Evolutionary conservation across 2,329 filamentous ascomycete species (phyloP).

Genomic region (Fusarium cyanostomum): DNA sequence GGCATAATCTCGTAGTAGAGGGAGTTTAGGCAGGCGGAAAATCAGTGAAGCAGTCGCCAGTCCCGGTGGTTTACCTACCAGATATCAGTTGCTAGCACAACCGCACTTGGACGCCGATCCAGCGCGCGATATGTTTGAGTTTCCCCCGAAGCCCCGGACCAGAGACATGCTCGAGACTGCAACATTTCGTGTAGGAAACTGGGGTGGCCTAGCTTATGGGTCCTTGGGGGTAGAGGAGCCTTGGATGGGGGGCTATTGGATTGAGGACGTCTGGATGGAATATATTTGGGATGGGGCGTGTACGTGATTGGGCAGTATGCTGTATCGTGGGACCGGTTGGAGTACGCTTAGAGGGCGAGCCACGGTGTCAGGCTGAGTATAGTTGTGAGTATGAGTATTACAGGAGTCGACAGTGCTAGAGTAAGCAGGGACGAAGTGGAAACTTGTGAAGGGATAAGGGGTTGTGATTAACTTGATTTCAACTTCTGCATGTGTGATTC

Average conservation of each 20-base stretch:
- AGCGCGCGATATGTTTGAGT: neutral
- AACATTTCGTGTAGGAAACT: slow-evolving; percentile 1
- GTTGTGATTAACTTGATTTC: no score
- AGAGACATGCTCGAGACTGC: neutral
- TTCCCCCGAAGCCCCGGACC: neutral
- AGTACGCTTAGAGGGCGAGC: neutral
- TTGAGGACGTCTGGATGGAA: no score
- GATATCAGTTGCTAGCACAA: neutral
- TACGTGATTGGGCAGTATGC: neutral
- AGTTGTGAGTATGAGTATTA: neutral
- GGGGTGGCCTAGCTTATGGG: no score
- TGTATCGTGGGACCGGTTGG: neutral
- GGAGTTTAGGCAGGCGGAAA: neutral
- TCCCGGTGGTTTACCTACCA: neutral
- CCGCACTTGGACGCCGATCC: neutral
- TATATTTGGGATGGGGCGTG: no score
- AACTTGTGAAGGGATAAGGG: no score
- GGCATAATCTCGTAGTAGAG: neutral
- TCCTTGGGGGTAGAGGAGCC: no score
- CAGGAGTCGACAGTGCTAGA: no score
- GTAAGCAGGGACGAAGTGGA: neutral
- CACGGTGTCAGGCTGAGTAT: neutral
- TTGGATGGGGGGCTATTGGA: no score
- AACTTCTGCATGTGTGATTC: no score
- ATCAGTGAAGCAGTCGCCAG: neutral